A percentile compares a stretch with the other conserved stretches of the same genome.
phyloP scores from a whole-genome alignment of 306 rosid genomes.

The Notholithocarpus densiflorus region DNA sequence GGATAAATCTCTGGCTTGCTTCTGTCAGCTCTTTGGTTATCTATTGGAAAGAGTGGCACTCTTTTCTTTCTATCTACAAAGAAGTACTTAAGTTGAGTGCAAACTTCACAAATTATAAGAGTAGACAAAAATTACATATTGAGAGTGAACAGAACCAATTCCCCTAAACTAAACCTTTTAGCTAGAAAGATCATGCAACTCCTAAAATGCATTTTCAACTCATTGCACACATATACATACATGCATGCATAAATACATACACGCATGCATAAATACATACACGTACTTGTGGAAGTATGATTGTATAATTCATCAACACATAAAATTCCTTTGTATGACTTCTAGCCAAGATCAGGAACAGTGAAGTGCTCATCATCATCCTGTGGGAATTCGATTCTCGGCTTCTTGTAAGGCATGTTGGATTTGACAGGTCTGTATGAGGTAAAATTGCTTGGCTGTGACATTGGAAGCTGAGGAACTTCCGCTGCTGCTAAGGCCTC shows the following conservation, averaged over 20 bases:
- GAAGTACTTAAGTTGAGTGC: neutral
- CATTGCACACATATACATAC: slow-evolving; percentile 24
- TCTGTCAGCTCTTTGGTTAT: too few relatives aligned
- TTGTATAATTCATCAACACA: slow-evolving; percentile 24
- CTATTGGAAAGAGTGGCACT: too few relatives aligned
- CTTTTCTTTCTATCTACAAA: too few relatives aligned
- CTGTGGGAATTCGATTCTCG: slow-evolving; percentile 53
- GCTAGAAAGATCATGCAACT: slow-evolving; percentile 19
- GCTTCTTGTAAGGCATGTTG: slow-evolving; percentile 59
- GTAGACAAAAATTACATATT: neutral
- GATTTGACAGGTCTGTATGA: slow-evolving; percentile 55
- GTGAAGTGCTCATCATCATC: slow-evolving; percentile 82
- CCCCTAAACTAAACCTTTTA: slow-evolving; percentile 12
- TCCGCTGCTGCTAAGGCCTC: slow-evolving; percentile 81
- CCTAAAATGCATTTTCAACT: slow-evolving; percentile 18
- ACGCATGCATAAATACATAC: slow-evolving; percentile 14
- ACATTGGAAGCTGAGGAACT: slow-evolving; percentile 79
- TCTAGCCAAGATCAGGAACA: slow-evolving; percentile 88
- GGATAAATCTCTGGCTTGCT: too few relatives aligned
- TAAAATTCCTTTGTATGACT: neutral
- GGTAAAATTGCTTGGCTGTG: slow-evolving; percentile 40
- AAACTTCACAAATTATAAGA: neutral
- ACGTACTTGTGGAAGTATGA: slow-evolving; percentile 23
- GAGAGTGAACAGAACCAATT: slow-evolving; percentile 4
- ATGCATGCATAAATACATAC: slow-evolving; percentile 19